Base-by-base conservation (phyloP, 495 filamentous ascomycete species). In the Lepraria neglecta region DNA sequence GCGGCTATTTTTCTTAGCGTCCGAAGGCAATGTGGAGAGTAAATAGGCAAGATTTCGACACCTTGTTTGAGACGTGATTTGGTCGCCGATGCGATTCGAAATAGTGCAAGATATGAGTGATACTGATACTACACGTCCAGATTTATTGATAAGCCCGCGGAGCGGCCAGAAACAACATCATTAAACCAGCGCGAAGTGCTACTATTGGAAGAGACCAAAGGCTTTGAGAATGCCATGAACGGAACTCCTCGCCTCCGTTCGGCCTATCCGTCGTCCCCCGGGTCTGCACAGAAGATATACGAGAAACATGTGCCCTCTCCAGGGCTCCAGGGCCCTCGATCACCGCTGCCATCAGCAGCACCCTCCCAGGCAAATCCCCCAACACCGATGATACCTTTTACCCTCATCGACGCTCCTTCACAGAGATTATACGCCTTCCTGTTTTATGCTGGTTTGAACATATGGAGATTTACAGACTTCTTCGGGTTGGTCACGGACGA, bases 401-500 rank as follows among this genome's bases (percentile, higher is more conserved):
- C 78, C 50, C 69, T 94, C 43, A 74, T 97, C 64, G 94, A 97
- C 75, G 89, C 88, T 24, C 91, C 94, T 3, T 86, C 85, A 15
- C 94, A 98, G 74, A 82, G 94, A 30, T 78, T 94, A 50, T 97
- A 95, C 71, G 86, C 90, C 43, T 75, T 84, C n/a, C 84, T 83
- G 15, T 70, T 96, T 61, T 97, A 91, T 67, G 66, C 85, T 31
- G 78, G 75, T 7, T 75, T 98, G 35, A 78, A 86, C 67, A 82
- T 83, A 59, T 97, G 88, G 87, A 82, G 90, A 54, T 70, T 92
- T 11, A 96, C 89, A 69, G 92, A 98, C 74, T 92, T 89, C 70
- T 82, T 82, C 65, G 77, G 75, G 45, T 77, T 91, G 33, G 78
- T 87, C 4, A 85, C 88, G 44, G 88, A 91, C 40, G 86, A 92